Base-by-base conservation (phyloP, 495 filamentous ascomycete species). In the Xanthoparmelia taractica region DNA sequence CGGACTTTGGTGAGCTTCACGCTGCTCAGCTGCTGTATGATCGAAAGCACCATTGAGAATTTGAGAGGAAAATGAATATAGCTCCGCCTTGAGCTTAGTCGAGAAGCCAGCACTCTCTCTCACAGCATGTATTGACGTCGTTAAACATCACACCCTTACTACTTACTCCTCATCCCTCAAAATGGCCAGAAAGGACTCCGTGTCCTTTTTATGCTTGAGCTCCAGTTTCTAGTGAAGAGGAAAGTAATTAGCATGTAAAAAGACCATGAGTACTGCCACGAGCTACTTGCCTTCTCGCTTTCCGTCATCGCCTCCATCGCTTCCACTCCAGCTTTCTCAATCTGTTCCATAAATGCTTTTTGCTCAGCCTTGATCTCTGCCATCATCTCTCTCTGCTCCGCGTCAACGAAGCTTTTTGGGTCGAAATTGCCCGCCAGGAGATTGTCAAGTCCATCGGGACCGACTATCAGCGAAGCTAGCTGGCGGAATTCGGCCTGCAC, bases 131-230 rank as follows among this genome's bases (percentile, higher is more conserved):
- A 54, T 5, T 33, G 6, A 0, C 5, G 15, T 33, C 50, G 8
- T 7, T 3, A 17, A 18, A 54, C 1, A 50, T 29, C 50, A 33
- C 15, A 33, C 50, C 6, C 60, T 65, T 33, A 50, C 17, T 67
- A 60, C 33, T 69, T 67, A 60, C 33, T 69, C 65, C 1, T 69
- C 65, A 8, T 65, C 60, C 15, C 45, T 55, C 23, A 70, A 45
- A 12, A 69, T 34, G 38, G 61, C 60, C 17, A 43, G 29, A 23
- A 62, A 60, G n/a, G 40, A 45, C 15, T 65, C 58, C 40, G 47
- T 29, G 8, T 63, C 3, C 52, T 63, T 64, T 37, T 65, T 61
- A 38, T 65, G 55, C 57, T 59, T 63, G 10, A 60, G 45, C 1
- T 40, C 29, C 40, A 65, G 36, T 20, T 61, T 60, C 68, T 70